phyloP scores from a whole-genome alignment of 345 rosid genomes.

The Excoecaria cochinchinensis region DNA sequence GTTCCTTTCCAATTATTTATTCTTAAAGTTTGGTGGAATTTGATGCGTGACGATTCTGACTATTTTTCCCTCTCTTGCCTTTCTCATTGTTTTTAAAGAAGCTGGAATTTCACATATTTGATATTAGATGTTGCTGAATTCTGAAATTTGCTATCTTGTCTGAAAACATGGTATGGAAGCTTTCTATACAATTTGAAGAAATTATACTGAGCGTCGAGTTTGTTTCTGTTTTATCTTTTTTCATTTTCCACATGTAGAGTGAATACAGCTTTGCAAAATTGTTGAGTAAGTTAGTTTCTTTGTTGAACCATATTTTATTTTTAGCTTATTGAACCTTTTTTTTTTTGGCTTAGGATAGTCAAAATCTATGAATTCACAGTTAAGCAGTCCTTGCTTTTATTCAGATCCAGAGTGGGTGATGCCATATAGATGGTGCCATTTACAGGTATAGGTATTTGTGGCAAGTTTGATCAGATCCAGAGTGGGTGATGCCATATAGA shows the following conservation, averaged over 20 bases:
- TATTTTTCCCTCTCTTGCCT: not conserved
- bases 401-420: not conserved
- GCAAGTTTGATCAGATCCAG: no score
- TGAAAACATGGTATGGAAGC: not conserved
- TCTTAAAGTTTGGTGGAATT: not conserved
- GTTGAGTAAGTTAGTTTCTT: constrained; percentile 1
- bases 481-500: not conserved
- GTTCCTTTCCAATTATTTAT: not conserved
- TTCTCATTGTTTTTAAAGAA: not conserved
- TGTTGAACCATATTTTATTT: not conserved
- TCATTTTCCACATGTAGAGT: not conserved
- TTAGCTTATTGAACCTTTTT: no score
- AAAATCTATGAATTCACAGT: not conserved
- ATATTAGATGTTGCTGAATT: not conserved
- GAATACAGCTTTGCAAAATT: not conserved
- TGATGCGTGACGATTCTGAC: not conserved
- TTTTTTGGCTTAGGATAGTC: not conserved
- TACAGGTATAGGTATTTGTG: not conserved
- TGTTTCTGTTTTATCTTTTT: constrained; percentile 5
- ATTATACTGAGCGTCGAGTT: not conserved
- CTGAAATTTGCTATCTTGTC: not conserved
- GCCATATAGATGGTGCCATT: not conserved
- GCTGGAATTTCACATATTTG: not conserved
- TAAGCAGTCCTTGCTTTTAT: not conserved
- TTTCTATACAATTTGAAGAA: not conserved